Base-by-base conservation (phyloP, 257 asterid species). In the Capsicum pubescens region DNA sequence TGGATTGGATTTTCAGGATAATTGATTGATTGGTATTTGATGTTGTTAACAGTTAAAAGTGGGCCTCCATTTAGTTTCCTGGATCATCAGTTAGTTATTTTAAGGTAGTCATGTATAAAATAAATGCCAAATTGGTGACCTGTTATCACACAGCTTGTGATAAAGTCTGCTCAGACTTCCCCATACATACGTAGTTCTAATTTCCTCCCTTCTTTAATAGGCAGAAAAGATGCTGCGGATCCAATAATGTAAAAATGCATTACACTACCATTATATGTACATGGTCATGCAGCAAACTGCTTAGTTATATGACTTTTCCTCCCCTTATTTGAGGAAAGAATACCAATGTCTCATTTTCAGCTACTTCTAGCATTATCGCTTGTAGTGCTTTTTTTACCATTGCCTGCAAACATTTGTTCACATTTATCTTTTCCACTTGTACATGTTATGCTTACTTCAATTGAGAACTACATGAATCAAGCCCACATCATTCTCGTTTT, bases 301-400 rank as follows among this genome's bases (percentile, higher is more conserved):
- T 50, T 8, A 50, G 80, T 74, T 13, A 11, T 48, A 48, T 19
- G 48, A 14, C 48, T 26, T 39, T 32, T 36, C 26, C 5, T 52
- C 81, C 21, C 21, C 21, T 76, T 76, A 76, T 26, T 76, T 76
- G 81, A 76, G 63, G 63, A 76, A 76, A 76, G 61, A 76, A 52
- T 76, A 76, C 63, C 61, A 4, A 2, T 0, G 57, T 46, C 3
- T 71, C 57, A 17, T 44, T 16, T 71, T 71, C 79, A 71, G 39
- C 79, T 71, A 46, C 17, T 16, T 71, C 17, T 71, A 71, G 55
- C 32, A 9, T 71, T 14, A 26, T n/a, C 21, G 39, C 10, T 16
- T n/a, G 39, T 46, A 17, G 36, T 71, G 32, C 26, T 57, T 19
- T 71, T 71, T 71, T 71, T 71, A 0, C 36, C 16, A 44, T 8